Evolutionary conservation across 257 asterid genomes (phyloP).

Genomic region (Nicotiana paniculata): DNA sequence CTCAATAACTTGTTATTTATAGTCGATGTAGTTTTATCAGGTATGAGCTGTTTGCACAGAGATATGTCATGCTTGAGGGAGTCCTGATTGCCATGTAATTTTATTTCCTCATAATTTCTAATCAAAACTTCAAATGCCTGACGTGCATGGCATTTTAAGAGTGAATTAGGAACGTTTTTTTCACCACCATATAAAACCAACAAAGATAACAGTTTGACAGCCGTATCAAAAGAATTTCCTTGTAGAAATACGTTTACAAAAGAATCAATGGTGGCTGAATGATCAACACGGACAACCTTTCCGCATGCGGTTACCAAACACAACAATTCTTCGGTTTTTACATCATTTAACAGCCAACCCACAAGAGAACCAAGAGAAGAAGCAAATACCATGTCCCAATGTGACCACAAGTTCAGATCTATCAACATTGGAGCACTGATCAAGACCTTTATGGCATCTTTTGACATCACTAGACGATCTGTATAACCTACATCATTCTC

Average conservation of each 20-base stretch:
- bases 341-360: constrained; percentile 81
- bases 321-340: constrained; percentile 56
- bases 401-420: constrained; percentile 75
- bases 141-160: constrained; percentile 65
- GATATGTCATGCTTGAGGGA: constrained; percentile 18
- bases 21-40: constrained; percentile 16
- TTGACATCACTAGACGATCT: constrained; percentile 46
- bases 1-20: constrained; percentile 21
- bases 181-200: constrained; percentile 80
- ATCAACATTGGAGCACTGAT: constrained; percentile 82
- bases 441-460: constrained; percentile 61
- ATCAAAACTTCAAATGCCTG: constrained; percentile 61
- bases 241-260: constrained; percentile 50
- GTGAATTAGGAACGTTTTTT: constrained; percentile 56
- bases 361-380: constrained; percentile 88
- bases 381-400: constrained; percentile 78
- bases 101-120: constrained; percentile 34
- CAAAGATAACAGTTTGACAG: constrained; percentile 69
- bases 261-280: constrained; percentile 63
- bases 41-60: constrained; percentile 21
- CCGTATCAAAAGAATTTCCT: constrained; percentile 71
- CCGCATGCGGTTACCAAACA: constrained; percentile 79
- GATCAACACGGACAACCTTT: constrained; percentile 75
- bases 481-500: constrained; percentile 16
- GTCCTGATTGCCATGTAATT: constrained; percentile 20